phyloP scores from a whole-genome alignment of 768 basidiomycete genomes.

The Serendipita indica region DNA sequence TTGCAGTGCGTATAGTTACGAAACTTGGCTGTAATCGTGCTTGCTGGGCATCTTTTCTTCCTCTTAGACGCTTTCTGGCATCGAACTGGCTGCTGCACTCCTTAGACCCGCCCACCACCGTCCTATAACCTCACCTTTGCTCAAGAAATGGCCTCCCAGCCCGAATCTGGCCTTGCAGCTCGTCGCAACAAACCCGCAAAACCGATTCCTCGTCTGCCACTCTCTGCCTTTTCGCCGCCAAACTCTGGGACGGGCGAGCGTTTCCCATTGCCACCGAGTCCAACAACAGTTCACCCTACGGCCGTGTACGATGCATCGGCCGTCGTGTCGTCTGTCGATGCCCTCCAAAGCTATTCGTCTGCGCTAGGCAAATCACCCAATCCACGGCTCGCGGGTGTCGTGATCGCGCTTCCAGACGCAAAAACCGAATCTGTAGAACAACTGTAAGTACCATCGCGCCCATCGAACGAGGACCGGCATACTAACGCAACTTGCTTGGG shows the following conservation, averaged over 20 bases:
- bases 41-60: too few relatives aligned
- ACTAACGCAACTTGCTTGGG: not conserved
- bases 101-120: too few relatives aligned
- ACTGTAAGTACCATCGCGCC: not conserved
- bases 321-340: constrained; percentile 28
- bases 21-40: too few relatives aligned
- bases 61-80: too few relatives aligned
- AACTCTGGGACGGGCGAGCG: constrained; percentile 49
- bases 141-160: too few relatives aligned
- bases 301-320: constrained; percentile 57
- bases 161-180: too few relatives aligned
- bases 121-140: too few relatives aligned
- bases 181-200: constrained; percentile 47
- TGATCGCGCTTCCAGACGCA: constrained; percentile 33
- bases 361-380: constrained; percentile 34
- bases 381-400: constrained; percentile 37
- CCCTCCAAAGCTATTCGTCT: constrained; percentile 36
- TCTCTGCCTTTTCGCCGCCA: constrained; percentile 62
- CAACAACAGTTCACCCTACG: constrained; percentile 47
- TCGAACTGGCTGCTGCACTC: too few relatives aligned
- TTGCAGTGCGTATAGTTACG: too few relatives aligned
- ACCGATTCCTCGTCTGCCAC: constrained; percentile 52
- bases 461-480: not conserved
- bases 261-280: constrained; percentile 55
- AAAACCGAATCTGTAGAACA: not conserved